phyloP scores from a whole-genome alignment of 2,329 filamentous ascomycete species.

The Sporothrix schenckii region DNA sequence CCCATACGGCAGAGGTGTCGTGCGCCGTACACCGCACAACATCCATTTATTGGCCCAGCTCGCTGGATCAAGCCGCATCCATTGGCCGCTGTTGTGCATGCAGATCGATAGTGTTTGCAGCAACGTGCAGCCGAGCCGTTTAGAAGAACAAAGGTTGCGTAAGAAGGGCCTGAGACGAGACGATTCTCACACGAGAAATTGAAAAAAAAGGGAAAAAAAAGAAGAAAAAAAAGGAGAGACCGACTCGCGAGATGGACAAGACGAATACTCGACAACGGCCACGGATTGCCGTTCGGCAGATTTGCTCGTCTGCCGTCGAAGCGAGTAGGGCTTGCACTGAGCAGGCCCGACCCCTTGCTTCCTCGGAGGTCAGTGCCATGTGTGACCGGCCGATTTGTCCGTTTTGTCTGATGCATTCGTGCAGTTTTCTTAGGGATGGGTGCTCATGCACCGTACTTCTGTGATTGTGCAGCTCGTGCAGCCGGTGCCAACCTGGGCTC shows the following conservation, averaged over 20 bases:
- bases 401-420: too few species aligned
- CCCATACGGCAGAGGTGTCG: background rate
- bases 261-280: background rate
- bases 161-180: background rate
- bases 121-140: conserved; percentile 7
- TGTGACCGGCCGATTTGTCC: background rate
- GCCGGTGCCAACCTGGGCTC: background rate
- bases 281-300: background rate
- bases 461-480: background rate
- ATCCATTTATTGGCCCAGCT: background rate
- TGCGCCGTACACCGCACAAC: too few species aligned
- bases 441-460: background rate
- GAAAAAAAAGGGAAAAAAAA: background rate
- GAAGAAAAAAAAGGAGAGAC: background rate
- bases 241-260: background rate
- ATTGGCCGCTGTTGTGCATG: conserved; percentile 4
- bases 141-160: background rate
- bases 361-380: background rate
- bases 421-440: background rate
- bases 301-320: background rate
- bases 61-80: conserved; percentile 8
- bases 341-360: background rate
- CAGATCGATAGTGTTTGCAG: conserved; percentile 25
- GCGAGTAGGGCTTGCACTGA: background rate
- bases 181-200: too few species aligned